Percentiles rank a stretch among this genome's conserved stretches.
phyloP scores from a whole-genome alignment of 768 basidiomycete genomes.

The Scleroderma bovista region DNA sequence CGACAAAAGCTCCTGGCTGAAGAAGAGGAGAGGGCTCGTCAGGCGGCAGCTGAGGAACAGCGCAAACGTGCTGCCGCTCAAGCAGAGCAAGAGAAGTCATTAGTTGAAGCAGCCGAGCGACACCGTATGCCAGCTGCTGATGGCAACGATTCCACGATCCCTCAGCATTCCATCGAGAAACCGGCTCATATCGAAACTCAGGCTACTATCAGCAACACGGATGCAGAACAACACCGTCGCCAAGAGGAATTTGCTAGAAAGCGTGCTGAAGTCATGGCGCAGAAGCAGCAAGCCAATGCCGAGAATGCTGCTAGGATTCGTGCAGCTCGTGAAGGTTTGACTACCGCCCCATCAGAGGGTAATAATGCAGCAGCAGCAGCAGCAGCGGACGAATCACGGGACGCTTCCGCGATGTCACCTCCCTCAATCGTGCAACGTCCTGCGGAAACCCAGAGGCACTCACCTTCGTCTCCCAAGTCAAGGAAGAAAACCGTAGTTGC shows the following conservation, averaged over 20 bases:
- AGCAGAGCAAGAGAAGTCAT: constrained; percentile 6
- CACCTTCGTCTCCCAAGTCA: background rate
- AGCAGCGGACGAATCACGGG: background rate
- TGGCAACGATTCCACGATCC: background rate
- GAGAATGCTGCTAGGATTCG: constrained; percentile 26
- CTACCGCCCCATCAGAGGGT: background rate
- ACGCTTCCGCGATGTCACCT: background rate
- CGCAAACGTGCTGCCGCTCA: constrained; percentile 1
- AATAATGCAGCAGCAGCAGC: background rate
- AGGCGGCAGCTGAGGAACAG: constrained; percentile 2
- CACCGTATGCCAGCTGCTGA: background rate
- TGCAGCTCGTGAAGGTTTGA: constrained; percentile 10
- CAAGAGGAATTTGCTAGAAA: constrained; percentile 4
- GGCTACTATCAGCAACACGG: background rate
- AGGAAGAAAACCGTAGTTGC: constrained; percentile 2
- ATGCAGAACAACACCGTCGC: background rate
- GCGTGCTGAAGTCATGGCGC: constrained; percentile 4
- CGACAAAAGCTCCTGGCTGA: constrained; percentile 5
- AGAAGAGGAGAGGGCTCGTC: constrained; percentile 7
- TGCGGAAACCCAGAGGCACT: background rate
- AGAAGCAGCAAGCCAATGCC: constrained; percentile 23
- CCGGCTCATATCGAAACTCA: constrained; percentile 7
- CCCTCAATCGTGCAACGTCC: background rate
- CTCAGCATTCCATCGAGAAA: constrained; percentile 9
- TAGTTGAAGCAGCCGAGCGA: background rate